These are phyloP conservation scores for Hypoxylon subgilvum DNA, from an alignment of 495 filamentous ascomycete species.

Conservation along the genomic window DNA sequence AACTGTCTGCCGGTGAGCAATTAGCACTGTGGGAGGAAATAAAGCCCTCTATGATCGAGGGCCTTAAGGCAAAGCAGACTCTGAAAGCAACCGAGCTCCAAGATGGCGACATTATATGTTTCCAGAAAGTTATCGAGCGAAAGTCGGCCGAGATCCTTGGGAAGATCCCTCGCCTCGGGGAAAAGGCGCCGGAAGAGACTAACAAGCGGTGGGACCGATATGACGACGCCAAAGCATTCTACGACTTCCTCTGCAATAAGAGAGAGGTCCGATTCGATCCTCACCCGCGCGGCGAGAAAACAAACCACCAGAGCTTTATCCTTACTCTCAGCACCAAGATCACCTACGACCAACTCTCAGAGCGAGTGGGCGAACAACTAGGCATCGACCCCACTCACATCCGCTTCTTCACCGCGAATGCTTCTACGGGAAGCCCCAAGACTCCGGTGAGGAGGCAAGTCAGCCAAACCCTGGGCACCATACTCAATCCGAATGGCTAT, in stretches of 20 bases:
- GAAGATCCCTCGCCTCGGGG: conserved; percentile 38
- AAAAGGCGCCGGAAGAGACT: conserved; percentile 31
- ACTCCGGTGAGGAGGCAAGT: conserved; percentile 71
- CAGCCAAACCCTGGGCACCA: conserved; percentile 68
- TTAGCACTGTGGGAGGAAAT: conserved; percentile 91
- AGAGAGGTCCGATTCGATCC: conserved; percentile 73
- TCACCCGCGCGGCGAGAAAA: conserved; percentile 56
- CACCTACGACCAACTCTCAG: conserved; percentile 85
- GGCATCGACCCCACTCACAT: conserved; percentile 83
- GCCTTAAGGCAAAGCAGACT: conserved; percentile 87
- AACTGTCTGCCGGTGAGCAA: conserved; percentile 55
- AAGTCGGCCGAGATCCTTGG: conserved; percentile 47
- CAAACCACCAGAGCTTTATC: conserved; percentile 65
- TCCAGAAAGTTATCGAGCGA: conserved; percentile 68
- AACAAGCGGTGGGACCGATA: conserved; percentile 46
- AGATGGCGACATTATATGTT: conserved; percentile 96
- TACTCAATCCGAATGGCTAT: conserved; percentile 68
- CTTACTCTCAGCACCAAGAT: conserved; percentile 83
- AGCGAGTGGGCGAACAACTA: conserved; percentile 82
- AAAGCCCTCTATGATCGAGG: conserved; percentile 95
- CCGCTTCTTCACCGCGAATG: conserved; percentile 84
- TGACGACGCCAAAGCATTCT: conserved; percentile 79
- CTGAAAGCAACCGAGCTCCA: conserved; percentile 92
- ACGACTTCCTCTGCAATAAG: conserved; percentile 88
- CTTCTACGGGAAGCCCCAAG: conserved; percentile 74